phyloP scores from a whole-genome alignment of 352 stramenopile species.

The Pythium rishiriense region DNA sequence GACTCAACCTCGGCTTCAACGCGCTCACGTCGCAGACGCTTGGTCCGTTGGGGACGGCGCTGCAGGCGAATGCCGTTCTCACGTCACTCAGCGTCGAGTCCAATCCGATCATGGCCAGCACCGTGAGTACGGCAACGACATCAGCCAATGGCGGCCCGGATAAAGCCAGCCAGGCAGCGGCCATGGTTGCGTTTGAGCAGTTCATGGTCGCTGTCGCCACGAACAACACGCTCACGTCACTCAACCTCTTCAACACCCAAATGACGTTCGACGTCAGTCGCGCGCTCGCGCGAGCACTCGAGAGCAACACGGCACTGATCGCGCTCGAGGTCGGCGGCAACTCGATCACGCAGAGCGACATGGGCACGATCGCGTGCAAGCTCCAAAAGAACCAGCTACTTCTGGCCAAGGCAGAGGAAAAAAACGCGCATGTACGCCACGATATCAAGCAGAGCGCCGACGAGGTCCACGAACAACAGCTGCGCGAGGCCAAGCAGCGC shows the following conservation, averaged over 20 bases:
- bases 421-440: slow-evolving; percentile 22
- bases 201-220: slow-evolving; percentile 41
- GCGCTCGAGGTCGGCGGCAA: slow-evolving; percentile 56
- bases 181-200: slow-evolving; percentile 33
- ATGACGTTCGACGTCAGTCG: slow-evolving; percentile 53
- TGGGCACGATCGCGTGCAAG: slow-evolving; percentile 41
- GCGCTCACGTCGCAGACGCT: slow-evolving; percentile 43
- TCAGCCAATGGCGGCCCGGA: background rate
- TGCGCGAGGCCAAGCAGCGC: slow-evolving; percentile 37
- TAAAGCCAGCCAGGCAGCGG: background rate
- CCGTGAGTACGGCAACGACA: background rate
- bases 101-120: slow-evolving; percentile 46
- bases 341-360: slow-evolving; percentile 43
- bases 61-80: slow-evolving; percentile 50
- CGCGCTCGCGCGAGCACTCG: slow-evolving; percentile 41
- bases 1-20: slow-evolving; percentile 64
- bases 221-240: slow-evolving; percentile 43
- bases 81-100: slow-evolving; percentile 59
- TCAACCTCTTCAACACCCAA: slow-evolving; percentile 66
- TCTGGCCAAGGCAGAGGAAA: slow-evolving; percentile 31
- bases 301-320: slow-evolving; percentile 51
- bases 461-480: slow-evolving; percentile 34
- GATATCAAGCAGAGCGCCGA: slow-evolving; percentile 37
- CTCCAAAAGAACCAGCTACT: slow-evolving; percentile 48
- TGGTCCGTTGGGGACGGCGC: slow-evolving; percentile 34